phyloP scores from a whole-genome alignment of 495 filamentous ascomycete species.

The Penicillium subrubescens region DNA sequence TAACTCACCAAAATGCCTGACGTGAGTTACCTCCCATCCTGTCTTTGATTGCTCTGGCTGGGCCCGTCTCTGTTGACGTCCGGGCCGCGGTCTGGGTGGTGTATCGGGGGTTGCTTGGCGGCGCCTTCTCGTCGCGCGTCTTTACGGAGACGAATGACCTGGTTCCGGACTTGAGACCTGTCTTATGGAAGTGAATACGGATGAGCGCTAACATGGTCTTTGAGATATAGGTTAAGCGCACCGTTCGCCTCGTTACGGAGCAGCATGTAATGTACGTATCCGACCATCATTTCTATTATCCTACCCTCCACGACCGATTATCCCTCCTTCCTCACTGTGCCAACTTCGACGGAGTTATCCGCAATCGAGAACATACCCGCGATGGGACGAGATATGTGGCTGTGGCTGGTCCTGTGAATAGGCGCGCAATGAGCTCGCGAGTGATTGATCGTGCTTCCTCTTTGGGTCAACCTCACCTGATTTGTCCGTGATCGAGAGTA shows the following conservation, averaged over 20 bases:
- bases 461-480: not conserved
- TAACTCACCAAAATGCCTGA: conserved; percentile 44
- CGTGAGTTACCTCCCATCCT: conserved; percentile 33
- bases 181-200: not conserved
- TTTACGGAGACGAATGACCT: not conserved
- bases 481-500: too few relatives aligned
- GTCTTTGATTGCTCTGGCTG: not conserved
- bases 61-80: not conserved
- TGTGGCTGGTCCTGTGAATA: not conserved
- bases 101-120: not conserved
- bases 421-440: not conserved
- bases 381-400: not conserved
- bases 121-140: not conserved
- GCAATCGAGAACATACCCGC: not conserved
- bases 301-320: conserved; percentile 3
- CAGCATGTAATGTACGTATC: conserved; percentile 79
- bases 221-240: conserved; percentile 70
- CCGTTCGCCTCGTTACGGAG: conserved; percentile 87
- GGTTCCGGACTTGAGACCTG: not conserved
- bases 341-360: not conserved
- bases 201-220: not conserved
- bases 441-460: too few relatives aligned
- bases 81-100: not conserved
- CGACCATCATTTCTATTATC: conserved; percentile 14
- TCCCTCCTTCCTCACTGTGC: not conserved